Percentiles rank a stretch among this genome's conserved stretches.
Evolutionary conservation across 2,329 filamentous ascomycete genomes (phyloP).

Genomic region (Sordariomycetes sp.): DNA sequence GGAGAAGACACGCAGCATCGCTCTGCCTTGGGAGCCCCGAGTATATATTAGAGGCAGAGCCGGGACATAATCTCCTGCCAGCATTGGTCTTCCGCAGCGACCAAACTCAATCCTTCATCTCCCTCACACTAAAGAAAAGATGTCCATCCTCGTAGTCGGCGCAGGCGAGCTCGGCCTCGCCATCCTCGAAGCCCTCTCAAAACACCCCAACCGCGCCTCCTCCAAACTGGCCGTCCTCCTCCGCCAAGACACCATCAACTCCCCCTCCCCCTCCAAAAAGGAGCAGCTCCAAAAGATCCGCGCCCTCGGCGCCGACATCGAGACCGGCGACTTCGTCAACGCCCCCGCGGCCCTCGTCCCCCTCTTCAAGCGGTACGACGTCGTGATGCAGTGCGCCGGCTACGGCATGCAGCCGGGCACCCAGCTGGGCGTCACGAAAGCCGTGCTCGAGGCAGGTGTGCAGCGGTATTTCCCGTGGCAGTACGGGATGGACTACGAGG

Average conservation of each 20-base stretch:
- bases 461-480: constrained; percentile 59
- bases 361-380: constrained; percentile 34
- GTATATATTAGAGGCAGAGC: background rate
- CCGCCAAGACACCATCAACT: constrained; percentile 33
- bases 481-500: constrained; percentile 63
- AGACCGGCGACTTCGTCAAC: constrained; percentile 32
- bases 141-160: constrained; percentile 47
- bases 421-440: constrained; percentile 45
- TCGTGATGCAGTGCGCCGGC: constrained; percentile 50
- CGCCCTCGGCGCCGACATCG: constrained; percentile 25
- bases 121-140: background rate
- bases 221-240: constrained; percentile 41
- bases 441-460: constrained; percentile 38
- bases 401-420: constrained; percentile 44
- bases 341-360: constrained; percentile 23
- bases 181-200: constrained; percentile 38
- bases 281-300: constrained; percentile 20
- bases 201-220: constrained; percentile 27
- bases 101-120: too few species aligned
- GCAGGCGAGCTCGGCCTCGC: constrained; percentile 55
- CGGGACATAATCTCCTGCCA: background rate
- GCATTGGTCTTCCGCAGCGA: background rate
- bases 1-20: background rate
- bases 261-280: constrained; percentile 23
- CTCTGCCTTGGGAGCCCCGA: background rate